phyloP scores from a whole-genome alignment of 495 filamentous ascomycete species.

The Jackrogersella multiformis region DNA sequence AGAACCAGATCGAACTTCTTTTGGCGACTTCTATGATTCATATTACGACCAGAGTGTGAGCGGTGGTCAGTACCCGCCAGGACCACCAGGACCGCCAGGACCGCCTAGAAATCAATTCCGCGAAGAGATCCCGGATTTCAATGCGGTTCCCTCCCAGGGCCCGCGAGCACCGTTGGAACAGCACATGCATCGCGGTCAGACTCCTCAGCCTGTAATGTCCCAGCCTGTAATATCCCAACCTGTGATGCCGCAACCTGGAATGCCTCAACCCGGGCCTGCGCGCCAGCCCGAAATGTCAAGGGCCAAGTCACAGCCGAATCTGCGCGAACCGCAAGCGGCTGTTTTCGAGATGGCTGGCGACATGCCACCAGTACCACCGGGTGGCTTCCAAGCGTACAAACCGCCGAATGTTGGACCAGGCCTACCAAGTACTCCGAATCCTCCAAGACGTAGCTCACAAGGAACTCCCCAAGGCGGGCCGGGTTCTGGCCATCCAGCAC shows the following conservation, averaged over 20 bases:
- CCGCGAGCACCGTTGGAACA: slow-evolving; percentile 62
- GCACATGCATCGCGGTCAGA: slow-evolving; percentile 48
- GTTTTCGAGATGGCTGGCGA: slow-evolving; percentile 77
- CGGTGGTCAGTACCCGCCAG: slow-evolving; percentile 46
- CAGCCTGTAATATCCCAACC: too few relatives aligned
- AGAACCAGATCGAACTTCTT: slow-evolving; percentile 47
- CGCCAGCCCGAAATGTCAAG: slow-evolving; percentile 58
- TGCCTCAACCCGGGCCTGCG: slow-evolving; percentile 54
- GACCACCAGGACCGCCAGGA: too few relatives aligned
- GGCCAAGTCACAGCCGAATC: slow-evolving; percentile 74
- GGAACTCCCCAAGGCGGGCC: slow-evolving; percentile 41
- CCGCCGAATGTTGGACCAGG: slow-evolving; percentile 45
- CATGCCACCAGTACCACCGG: slow-evolving; percentile 60
- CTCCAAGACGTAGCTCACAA: slow-evolving; percentile 41
- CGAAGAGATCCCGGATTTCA: slow-evolving; percentile 78
- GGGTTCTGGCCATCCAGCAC: slow-evolving; percentile 70
- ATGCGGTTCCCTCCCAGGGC: slow-evolving; percentile 62
- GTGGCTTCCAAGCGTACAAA: slow-evolving; percentile 52
- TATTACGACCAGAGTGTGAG: slow-evolving; percentile 58
- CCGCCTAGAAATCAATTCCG: slow-evolving; percentile 48
- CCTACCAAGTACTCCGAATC: slow-evolving; percentile 43
- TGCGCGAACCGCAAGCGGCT: slow-evolving; percentile 67
- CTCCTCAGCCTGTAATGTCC: too few relatives aligned
- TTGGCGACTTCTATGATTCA: slow-evolving; percentile 65
- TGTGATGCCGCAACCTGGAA: too few relatives aligned